Base-by-base conservation (phyloP, 306 rosid species). In the Chamaecrista fasciculata region DNA sequence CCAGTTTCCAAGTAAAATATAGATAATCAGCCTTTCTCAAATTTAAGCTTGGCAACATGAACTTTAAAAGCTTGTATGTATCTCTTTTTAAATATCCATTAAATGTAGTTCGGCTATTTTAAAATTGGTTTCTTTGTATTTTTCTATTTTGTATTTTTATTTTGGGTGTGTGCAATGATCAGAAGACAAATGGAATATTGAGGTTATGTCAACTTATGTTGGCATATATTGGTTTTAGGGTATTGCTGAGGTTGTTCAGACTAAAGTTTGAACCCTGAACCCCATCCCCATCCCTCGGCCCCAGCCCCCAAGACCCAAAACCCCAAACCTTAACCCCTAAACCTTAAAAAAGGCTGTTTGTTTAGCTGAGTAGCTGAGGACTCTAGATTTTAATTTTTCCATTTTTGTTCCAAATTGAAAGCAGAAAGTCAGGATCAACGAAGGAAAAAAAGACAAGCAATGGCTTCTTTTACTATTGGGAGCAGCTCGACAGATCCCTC, bases 401-500 rank as follows among this genome's bases (percentile, higher is more conserved):
- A 6, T 31, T 31, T 31, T 31, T 31, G 36, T 31, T 2, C 6
- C 4, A 31, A 9, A 50, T 26, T 0, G 21, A 24, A 50, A 21
- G 28, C 12, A 50, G 55, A 53, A 25, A 24, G n/a, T n/a, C n/a
- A n/a, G n/a, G n/a, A n/a, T n/a, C 36, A 25, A 53, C 36, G 19
- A 53, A 11, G 48, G n/a, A n/a, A n/a, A n/a, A n/a, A n/a, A n/a
- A n/a, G n/a, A 15, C 48, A 43, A 11, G 1, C 21, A 2, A 28
- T 56, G 55, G 55, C 62, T 0, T 11, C 26, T 19, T 48, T 19
- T 48, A 48, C 26, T 19, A 19, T 20, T 12, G 36, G 19, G 21
- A 33, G 39, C 5, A 9, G 62, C 40, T 7, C 70, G 2, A 78
- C 87, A 20, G 90, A 85, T 25, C 21, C 76, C 20, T 84, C 89